phyloP scores from a whole-genome alignment of 306 rosid genomes.

The Abrus precatorius region DNA sequence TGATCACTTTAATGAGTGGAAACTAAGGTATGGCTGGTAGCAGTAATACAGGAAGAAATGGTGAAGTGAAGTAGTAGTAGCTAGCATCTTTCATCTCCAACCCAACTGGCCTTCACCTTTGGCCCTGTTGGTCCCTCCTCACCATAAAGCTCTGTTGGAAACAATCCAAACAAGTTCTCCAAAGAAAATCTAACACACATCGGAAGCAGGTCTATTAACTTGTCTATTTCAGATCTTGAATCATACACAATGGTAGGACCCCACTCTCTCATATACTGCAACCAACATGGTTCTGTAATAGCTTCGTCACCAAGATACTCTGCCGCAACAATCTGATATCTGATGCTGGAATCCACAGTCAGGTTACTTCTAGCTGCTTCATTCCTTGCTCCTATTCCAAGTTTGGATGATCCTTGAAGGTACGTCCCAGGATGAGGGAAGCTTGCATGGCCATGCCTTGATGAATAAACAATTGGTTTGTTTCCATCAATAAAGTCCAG shows the following conservation, averaged over 20 bases:
- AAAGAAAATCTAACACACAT: slow-evolving; percentile 72
- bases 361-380: slow-evolving; percentile 66
- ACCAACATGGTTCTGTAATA: slow-evolving; percentile 72
- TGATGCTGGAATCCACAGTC: slow-evolving; percentile 3
- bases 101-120: slow-evolving; percentile 71
- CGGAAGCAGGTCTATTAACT: slow-evolving; percentile 72
- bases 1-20: neutral
- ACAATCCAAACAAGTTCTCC: slow-evolving; percentile 71
- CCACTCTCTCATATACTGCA: slow-evolving; percentile 89
- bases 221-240: slow-evolving; percentile 71
- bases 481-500: slow-evolving; percentile 15
- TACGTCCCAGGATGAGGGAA: slow-evolving; percentile 78
- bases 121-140: slow-evolving; percentile 95
- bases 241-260: slow-evolving; percentile 78
- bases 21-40: neutral
- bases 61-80: neutral
- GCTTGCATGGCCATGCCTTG: slow-evolving; percentile 81
- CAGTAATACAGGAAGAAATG: neutral
- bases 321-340: slow-evolving; percentile 3
- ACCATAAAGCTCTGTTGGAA: slow-evolving; percentile 83
- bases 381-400: slow-evolving; percentile 73
- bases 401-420: slow-evolving; percentile 70
- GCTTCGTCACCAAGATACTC: slow-evolving; percentile 7
- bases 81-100: slow-evolving; percentile 7
- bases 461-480: slow-evolving; percentile 62